Conservation (phyloP, 495 filamentous ascomycete species). For the Penicillium soppii region DNA sequence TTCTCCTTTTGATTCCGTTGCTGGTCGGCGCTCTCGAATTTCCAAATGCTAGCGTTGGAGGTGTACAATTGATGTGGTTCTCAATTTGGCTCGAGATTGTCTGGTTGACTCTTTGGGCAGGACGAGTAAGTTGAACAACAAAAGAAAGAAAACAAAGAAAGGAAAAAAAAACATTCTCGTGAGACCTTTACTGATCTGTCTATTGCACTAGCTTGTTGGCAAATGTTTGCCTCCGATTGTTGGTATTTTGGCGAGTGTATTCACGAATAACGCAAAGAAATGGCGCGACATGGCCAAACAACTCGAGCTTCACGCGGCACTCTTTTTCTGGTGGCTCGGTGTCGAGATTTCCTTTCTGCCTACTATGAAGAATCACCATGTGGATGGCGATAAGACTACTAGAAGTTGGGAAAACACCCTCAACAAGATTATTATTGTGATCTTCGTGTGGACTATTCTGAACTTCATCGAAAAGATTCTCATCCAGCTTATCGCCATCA, state of each 20-base stretch:
- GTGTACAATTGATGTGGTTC: conserved; percentile 83
- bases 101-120: conserved; percentile 89
- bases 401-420: conserved; percentile 71
- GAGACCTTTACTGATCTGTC: not conserved
- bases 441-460: conserved; percentile 76
- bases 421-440: conserved; percentile 82
- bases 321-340: conserved; percentile 93
- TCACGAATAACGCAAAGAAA: conserved; percentile 88
- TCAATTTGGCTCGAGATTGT: conserved; percentile 92
- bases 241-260: conserved; percentile 65
- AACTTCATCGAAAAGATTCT: conserved; percentile 93
- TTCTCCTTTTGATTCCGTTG: conserved; percentile 76
- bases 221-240: conserved; percentile 71
- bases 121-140: conserved; percentile 53
- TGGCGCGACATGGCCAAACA: conserved; percentile 88
- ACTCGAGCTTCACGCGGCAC: conserved; percentile 78
- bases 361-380: conserved; percentile 71
- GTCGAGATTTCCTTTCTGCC: conserved; percentile 65
- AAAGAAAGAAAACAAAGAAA: too few relatives aligned
- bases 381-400: conserved; percentile 51
- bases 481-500: conserved; percentile 91
- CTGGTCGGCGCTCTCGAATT: conserved; percentile 72
- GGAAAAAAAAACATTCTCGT: too few relatives aligned
- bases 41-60: conserved; percentile 66
- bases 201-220: conserved; percentile 57